Conservation (phyloP, 2,329 filamentous ascomycete genomes). For the Colletotrichum australisinense region DNA sequence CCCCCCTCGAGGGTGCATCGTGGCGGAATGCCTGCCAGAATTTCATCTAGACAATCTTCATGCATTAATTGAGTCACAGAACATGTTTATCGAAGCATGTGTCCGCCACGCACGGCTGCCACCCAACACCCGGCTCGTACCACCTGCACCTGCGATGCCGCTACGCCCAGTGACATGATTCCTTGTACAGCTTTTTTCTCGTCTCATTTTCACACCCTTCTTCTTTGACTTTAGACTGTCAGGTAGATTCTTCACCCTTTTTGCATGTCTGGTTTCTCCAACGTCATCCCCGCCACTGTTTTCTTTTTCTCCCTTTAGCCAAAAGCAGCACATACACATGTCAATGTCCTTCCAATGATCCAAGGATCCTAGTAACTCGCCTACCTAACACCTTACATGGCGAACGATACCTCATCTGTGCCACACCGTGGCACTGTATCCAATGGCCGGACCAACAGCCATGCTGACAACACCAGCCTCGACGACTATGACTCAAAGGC, state of each 20-base stretch:
- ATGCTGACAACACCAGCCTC: slow-evolving; percentile 11
- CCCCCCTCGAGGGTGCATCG: neutral
- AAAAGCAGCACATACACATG: slow-evolving; percentile 26
- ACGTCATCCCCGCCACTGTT: slow-evolving; percentile 10
- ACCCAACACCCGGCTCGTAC: slow-evolving; percentile 19
- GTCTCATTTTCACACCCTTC: neutral
- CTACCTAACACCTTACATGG: slow-evolving; percentile 6
- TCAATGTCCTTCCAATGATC: slow-evolving; percentile 8
- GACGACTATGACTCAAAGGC: slow-evolving; percentile 33
- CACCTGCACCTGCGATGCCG: slow-evolving; percentile 21
- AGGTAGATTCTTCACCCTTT: neutral
- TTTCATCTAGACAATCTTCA: slow-evolving; percentile 33
- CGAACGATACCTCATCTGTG: slow-evolving; percentile 11
- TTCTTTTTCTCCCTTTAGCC: neutral
- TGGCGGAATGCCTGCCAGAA: slow-evolving; percentile 22
- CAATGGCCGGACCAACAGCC: slow-evolving; percentile 22
- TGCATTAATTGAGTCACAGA: slow-evolving; percentile 31
- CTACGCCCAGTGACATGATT: slow-evolving; percentile 24
- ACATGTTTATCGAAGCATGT: slow-evolving; percentile 25
- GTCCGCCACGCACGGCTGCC: slow-evolving; percentile 16
- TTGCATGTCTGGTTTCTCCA: slow-evolving; percentile 23
- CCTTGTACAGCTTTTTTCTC: slow-evolving; percentile 11
- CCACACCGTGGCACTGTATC: slow-evolving; percentile 7
- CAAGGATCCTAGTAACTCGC: neutral
- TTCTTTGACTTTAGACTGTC: slow-evolving; percentile 14